These are phyloP conservation scores for Monilinia laxa DNA, from an alignment of 2,329 filamentous ascomycete genomes.

Conservation along the genomic window DNA sequence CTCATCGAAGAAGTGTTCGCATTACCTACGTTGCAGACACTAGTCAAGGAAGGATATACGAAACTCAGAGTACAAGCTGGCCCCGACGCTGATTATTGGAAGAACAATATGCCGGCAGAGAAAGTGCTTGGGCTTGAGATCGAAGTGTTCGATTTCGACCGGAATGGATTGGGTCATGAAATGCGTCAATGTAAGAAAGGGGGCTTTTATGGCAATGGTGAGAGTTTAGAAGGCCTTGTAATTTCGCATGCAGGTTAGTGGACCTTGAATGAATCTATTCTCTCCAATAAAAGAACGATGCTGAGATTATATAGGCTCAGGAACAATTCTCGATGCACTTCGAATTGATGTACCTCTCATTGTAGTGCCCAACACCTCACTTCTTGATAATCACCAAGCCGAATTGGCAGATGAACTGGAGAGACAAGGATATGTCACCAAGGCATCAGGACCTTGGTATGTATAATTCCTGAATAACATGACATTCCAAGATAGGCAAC, in stretches of 20 bases:
- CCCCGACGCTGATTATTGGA: conserved; percentile 57
- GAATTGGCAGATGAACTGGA: conserved; percentile 80
- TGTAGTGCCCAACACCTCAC: conserved; percentile 78
- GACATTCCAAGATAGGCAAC: background rate
- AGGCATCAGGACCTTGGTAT: conserved; percentile 32
- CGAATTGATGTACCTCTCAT: conserved; percentile 74
- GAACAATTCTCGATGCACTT: conserved; percentile 82
- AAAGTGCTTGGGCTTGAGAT: conserved; percentile 49
- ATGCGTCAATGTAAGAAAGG: conserved; percentile 49
- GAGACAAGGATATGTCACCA: conserved; percentile 69
- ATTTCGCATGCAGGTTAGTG: conserved; percentile 83
- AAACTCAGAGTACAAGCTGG: conserved; percentile 81
- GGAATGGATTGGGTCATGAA: conserved; percentile 52
- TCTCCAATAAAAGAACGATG: conserved; percentile 7
- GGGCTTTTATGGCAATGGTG: conserved; percentile 41
- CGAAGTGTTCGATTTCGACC: conserved; percentile 65
- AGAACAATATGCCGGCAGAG: conserved; percentile 31
- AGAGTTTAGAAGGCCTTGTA: conserved; percentile 64
- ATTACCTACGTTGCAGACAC: conserved; percentile 59
- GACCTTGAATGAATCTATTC: background rate
- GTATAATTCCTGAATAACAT: conserved; percentile 12
- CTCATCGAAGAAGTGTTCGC: conserved; percentile 68
- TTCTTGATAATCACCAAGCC: conserved; percentile 88
- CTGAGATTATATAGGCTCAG: conserved; percentile 62
- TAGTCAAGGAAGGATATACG: conserved; percentile 63